These are phyloP conservation scores for Nothopassalora personata DNA, from an alignment of 2,329 filamentous ascomycete species.

Conservation along the genomic window DNA sequence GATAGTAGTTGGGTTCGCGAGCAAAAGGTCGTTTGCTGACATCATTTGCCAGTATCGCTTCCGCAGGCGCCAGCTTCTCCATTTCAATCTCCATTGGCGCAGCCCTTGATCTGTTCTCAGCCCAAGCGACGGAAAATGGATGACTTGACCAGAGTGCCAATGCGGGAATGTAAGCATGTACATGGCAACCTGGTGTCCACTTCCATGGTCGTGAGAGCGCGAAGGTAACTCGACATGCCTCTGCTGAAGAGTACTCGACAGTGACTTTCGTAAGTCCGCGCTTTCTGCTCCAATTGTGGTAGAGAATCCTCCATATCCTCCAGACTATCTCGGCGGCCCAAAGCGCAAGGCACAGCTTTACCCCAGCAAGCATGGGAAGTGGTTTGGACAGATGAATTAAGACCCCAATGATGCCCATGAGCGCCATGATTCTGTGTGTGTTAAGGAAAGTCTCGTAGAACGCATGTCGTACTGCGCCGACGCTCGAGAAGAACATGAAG, in stretches of 20 bases:
- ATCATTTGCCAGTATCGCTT: not conserved
- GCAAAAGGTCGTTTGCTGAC: not conserved
- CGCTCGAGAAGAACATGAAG: constrained; percentile 62
- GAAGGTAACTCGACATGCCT: constrained; percentile 58
- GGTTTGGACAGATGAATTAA: constrained; percentile 70
- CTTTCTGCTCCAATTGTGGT: constrained; percentile 50
- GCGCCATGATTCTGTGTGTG: constrained; percentile 70
- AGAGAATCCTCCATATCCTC: constrained; percentile 46
- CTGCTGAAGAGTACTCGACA: constrained; percentile 55
- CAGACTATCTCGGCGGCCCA: constrained; percentile 64
- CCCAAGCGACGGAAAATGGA: constrained; percentile 48
- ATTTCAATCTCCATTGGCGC: constrained; percentile 31
- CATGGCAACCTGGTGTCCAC: constrained; percentile 53
- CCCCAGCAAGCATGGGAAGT: constrained; percentile 62
- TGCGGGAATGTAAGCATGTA: constrained; percentile 55
- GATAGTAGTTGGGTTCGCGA: constrained; percentile 5
- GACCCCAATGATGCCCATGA: constrained; percentile 63
- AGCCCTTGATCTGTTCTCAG: constrained; percentile 28
- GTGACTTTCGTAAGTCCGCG: constrained; percentile 48
- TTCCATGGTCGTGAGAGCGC: constrained; percentile 50
- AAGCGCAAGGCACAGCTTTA: constrained; percentile 67
- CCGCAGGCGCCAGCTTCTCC: constrained; percentile 27
- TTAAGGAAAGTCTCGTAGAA: constrained; percentile 97
- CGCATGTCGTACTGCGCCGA: constrained; percentile 80
- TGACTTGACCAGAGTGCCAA: constrained; percentile 42